Conservation (phyloP, 2,329 filamentous ascomycete species). For the Aspergillus piperis region DNA sequence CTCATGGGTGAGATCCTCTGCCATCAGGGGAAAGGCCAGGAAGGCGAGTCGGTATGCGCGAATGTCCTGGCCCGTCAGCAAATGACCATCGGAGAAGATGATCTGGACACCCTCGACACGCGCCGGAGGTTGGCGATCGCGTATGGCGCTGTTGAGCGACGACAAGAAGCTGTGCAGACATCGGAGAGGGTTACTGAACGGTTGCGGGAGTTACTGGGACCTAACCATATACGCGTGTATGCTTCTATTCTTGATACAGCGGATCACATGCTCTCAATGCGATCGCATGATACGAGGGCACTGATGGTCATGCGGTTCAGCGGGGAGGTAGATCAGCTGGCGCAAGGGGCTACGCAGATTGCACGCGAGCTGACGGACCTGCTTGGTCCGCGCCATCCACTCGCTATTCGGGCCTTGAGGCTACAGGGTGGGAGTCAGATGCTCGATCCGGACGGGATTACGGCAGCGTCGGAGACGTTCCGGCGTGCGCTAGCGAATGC, state of each 20-base stretch:
- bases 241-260: constrained; percentile 23
- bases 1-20: constrained; percentile 31
- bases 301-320: constrained; percentile 15
- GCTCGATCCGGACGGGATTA: constrained; percentile 19
- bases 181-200: constrained; percentile 25
- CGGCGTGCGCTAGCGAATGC: constrained; percentile 31
- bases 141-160: constrained; percentile 25
- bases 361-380: constrained; percentile 24
- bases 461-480: constrained; percentile 31
- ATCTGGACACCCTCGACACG: constrained; percentile 32
- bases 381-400: constrained; percentile 26
- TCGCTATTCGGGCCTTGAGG: constrained; percentile 28
- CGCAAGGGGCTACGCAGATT: constrained; percentile 18
- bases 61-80: constrained; percentile 36
- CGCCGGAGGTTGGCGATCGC: constrained; percentile 30
- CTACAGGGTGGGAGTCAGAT: constrained; percentile 26
- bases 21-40: constrained; percentile 28
- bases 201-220: constrained; percentile 27
- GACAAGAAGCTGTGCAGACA: constrained; percentile 26
- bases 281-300: constrained; percentile 10
- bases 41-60: constrained; percentile 33
- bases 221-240: constrained; percentile 30
- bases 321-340: constrained; percentile 19
- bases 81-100: constrained; percentile 35
- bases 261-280: constrained; percentile 27